Evolutionary conservation across 441 rosid species (phyloP).

Genomic region (Raphanus hybrid): DNA sequence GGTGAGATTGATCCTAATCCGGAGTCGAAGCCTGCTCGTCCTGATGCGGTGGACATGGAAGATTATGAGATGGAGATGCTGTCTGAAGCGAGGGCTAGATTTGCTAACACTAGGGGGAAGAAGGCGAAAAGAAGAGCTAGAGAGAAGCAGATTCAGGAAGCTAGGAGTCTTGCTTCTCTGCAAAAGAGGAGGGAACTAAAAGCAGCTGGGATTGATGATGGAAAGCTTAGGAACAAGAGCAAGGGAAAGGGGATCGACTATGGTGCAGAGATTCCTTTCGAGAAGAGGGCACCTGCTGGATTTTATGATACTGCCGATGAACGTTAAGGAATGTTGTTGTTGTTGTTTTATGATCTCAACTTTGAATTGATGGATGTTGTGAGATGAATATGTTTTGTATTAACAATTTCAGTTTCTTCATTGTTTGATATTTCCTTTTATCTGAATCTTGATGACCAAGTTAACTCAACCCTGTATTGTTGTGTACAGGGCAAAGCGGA

Average conservation of each 20-base stretch:
- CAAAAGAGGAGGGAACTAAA: neutral
- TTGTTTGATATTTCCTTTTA: neutral
- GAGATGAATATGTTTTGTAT: neutral
- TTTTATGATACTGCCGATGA: neutral
- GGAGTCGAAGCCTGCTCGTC: conserved; percentile 97
- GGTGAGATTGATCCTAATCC: conserved; percentile 98
- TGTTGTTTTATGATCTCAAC: neutral
- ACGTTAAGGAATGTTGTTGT: no score
- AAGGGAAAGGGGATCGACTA: neutral
- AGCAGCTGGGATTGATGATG: neutral
- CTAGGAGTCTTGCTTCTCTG: neutral
- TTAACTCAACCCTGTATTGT: no score
- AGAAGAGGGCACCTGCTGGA: neutral
- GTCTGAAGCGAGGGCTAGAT: neutral
- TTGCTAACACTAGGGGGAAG: neutral
- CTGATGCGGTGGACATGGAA: conserved; percentile 99
- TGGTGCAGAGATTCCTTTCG: neutral
- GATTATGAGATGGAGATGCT: conserved; percentile 98
- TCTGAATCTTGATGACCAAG: neutral
- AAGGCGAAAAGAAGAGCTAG: neutral
- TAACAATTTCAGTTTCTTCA: neutral
- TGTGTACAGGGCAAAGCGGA: no score
- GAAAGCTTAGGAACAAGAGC: neutral
- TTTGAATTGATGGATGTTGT: neutral
- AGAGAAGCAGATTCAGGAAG: neutral